These are phyloP conservation scores for Phytophthora pluvialis DNA, from an alignment of 352 stramenopile species.

Conservation along the genomic window DNA sequence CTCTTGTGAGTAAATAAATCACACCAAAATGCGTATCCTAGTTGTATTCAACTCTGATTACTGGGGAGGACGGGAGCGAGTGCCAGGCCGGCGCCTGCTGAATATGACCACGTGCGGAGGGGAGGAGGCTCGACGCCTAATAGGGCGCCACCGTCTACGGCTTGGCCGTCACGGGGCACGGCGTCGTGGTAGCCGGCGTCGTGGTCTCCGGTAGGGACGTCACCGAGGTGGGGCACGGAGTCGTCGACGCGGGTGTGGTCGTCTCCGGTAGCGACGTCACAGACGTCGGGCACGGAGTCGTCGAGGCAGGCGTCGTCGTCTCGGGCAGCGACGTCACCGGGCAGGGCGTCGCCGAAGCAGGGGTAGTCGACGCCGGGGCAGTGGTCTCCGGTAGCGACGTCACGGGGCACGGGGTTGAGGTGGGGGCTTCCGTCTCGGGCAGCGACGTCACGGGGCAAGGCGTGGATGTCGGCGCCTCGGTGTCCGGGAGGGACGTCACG, in stretches of 20 bases:
- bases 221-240: slow-evolving; percentile 20
- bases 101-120: slow-evolving; percentile 30
- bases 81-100: slow-evolving; percentile 14
- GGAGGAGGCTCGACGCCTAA: slow-evolving; percentile 27
- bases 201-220: slow-evolving; percentile 28
- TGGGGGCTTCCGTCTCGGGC: slow-evolving; percentile 14
- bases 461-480: background rate
- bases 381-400: slow-evolving; percentile 13
- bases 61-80: slow-evolving; percentile 28
- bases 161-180: slow-evolving; percentile 46
- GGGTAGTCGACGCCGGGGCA: slow-evolving; percentile 8
- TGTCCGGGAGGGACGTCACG: slow-evolving; percentile 3
- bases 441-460: slow-evolving; percentile 31
- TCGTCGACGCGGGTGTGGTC: slow-evolving; percentile 6
- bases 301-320: slow-evolving; percentile 5
- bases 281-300: slow-evolving; percentile 29
- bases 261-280: slow-evolving; percentile 29
- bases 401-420: slow-evolving; percentile 14
- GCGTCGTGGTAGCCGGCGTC: slow-evolving; percentile 34
- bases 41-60: slow-evolving; percentile 37
- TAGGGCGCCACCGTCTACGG: slow-evolving; percentile 23
- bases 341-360: slow-evolving; percentile 1
- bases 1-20: slow-evolving; percentile 28
- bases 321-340: slow-evolving; percentile 14
- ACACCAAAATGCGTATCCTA: slow-evolving; percentile 39